Base-by-base conservation (phyloP, 2,329 filamentous ascomycete species). In the Colletotrichum higginsianum region DNA sequence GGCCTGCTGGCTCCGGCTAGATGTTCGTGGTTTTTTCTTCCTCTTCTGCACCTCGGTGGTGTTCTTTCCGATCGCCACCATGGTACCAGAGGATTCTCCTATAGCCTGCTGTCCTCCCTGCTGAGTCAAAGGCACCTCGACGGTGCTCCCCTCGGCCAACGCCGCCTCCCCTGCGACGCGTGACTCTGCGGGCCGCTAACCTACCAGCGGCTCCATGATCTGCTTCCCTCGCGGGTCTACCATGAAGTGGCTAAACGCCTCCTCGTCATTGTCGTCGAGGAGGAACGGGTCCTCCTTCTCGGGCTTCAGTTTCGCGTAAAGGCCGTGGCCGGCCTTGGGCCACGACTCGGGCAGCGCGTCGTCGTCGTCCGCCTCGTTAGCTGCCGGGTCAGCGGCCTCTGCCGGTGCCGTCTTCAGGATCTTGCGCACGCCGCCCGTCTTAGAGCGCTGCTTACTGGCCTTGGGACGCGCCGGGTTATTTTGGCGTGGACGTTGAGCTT, bases 221-320 rank as follows among this genome's bases (percentile, higher is more conserved):
- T 82, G 80, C 71, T 79, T 81, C n/a, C 83, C 82, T 23, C 78
- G 73, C 23, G 69, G 73, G 47, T 84, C 81, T 11, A 85, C 81
- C 69, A 81, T 76, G 73, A 85, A 85, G 63, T 85, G 83, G 53
- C 83, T 85, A 58, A 85, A 85, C 0, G 83, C 79, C 58, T 84
- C 82, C 58, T 83, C 82, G 47, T 85, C 83, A 26, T 84, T 81
- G 5, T 81, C 78, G 57, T 85, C 84, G 38, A 78, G 67, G 21
- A 85, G 75, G 38, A 82, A 77, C n/a, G 76, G 73, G 65, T 85
- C 83, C 38, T 84, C 78, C 9, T 77, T 78, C 72, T 85, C 84
- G 0, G 80, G 79, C 13, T 76, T 74, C 12, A 85, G 71, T 30
- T 79, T 78, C 4, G 82, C 78, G 71, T 85, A 85, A 72, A 85